These are phyloP conservation scores for Kuraishia molischiana DNA, from an alignment of 805 yeast genomes.

Conservation along the genomic window DNA sequence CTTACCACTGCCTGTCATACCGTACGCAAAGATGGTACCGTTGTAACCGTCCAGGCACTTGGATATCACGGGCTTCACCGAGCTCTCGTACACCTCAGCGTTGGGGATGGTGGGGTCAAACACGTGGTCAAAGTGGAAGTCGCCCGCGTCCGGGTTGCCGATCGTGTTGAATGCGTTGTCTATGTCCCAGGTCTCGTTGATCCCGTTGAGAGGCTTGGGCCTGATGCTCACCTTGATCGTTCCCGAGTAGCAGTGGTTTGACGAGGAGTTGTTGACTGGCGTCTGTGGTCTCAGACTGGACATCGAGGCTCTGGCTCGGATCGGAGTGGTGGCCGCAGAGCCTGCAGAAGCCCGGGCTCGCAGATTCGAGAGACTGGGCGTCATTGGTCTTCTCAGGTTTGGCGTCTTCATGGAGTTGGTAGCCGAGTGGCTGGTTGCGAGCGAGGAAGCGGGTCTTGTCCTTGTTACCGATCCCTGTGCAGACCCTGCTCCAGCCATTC, in stretches of 20 bases:
- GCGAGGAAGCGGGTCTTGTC: conserved; percentile 11
- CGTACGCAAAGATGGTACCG: conserved; percentile 88
- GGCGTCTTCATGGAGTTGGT: conserved; percentile 8
- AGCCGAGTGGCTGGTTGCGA: conserved; percentile 5
- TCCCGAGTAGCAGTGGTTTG: conserved; percentile 39
- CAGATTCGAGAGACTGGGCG: conserved; percentile 7
- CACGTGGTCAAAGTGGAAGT: conserved; percentile 72
- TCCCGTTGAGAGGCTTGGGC: conserved; percentile 48
- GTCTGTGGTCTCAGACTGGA: conserved; percentile 7
- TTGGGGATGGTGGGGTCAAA: conserved; percentile 50
- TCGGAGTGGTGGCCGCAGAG: conserved; percentile 12
- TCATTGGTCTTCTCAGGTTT: conserved; percentile 9
- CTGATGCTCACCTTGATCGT: conserved; percentile 69
- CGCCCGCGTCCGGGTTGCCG: conserved; percentile 44
- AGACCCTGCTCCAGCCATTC: conserved; percentile 4
- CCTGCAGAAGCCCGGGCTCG: conserved; percentile 4
- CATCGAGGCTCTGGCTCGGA: conserved; percentile 9
- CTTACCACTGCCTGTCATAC: conserved; percentile 92
- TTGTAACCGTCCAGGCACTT: conserved; percentile 67
- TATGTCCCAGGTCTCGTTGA: conserved; percentile 28
- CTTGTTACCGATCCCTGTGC: conserved; percentile 7
- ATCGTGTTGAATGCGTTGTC: conserved; percentile 29
- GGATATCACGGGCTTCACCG: conserved; percentile 42
- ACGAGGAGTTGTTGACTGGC: conserved; percentile 3
- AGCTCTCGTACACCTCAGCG: conserved; percentile 45